phyloP scores from a whole-genome alignment of 331 rosid species.

The Quercus phellos region DNA sequence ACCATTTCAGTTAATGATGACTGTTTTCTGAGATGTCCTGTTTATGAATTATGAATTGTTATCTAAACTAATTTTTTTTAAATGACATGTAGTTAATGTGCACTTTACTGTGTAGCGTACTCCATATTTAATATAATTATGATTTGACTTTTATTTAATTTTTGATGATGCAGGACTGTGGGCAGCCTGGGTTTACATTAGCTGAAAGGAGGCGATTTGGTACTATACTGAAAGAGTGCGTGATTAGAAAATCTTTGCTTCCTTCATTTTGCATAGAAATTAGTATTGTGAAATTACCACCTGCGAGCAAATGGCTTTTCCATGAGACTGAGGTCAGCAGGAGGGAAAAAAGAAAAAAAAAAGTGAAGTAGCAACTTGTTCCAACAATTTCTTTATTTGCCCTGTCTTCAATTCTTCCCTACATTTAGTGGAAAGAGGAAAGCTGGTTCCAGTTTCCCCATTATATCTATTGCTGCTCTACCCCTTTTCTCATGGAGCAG shows the following conservation, averaged over 20 bases:
- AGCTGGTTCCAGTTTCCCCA: neutral
- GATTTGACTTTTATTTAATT: conserved; percentile 10
- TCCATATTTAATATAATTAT: neutral
- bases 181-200: conserved; percentile 95
- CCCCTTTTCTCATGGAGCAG: neutral
- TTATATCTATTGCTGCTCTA: neutral
- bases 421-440: neutral
- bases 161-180: conserved; percentile 65
- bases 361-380: neutral
- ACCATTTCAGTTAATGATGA: neutral
- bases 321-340: neutral
- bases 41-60: neutral
- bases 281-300: neutral
- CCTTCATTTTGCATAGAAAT: neutral
- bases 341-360: neutral
- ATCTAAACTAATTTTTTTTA: neutral
- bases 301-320: neutral
- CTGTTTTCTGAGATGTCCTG: neutral
- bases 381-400: neutral
- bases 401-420: neutral
- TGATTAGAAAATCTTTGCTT: conserved; percentile 10
- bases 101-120: neutral
- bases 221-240: conserved; percentile 77
- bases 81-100: neutral
- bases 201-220: conserved; percentile 87